Conservation (phyloP, 2,329 filamentous ascomycete genomes). For the Aureobasidium vineae region DNA sequence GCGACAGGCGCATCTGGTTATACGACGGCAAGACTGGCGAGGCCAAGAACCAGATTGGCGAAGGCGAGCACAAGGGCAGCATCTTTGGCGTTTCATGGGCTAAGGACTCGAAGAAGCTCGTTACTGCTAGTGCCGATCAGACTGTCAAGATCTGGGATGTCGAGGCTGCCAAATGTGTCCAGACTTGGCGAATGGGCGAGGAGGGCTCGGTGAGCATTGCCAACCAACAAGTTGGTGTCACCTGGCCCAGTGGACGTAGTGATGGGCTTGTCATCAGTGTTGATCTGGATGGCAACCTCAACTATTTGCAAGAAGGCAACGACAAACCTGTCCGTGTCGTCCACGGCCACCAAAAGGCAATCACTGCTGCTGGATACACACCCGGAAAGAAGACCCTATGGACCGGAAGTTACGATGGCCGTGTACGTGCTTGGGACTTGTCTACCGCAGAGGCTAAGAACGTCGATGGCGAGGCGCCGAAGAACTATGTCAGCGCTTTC, state of each 20-base stretch:
- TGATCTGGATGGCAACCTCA: slow-evolving; percentile 83
- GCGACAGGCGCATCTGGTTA: slow-evolving; percentile 88
- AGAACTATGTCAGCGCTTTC: slow-evolving; percentile 81
- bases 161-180: slow-evolving; percentile 70
- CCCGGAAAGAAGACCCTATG: slow-evolving; percentile 64
- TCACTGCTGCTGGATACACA: slow-evolving; percentile 70
- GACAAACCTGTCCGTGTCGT: slow-evolving; percentile 68
- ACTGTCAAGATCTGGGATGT: slow-evolving; percentile 94
- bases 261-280: slow-evolving; percentile 90
- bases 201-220: slow-evolving; percentile 68
- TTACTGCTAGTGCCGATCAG: slow-evolving; percentile 90
- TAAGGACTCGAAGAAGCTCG: slow-evolving; percentile 78
- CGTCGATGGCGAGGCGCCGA: slow-evolving; percentile 77
- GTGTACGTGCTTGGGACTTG: slow-evolving; percentile 80
- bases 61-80: slow-evolving; percentile 84
- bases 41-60: slow-evolving; percentile 70
- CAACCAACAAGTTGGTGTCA: slow-evolving; percentile 92
- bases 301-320: slow-evolving; percentile 77
- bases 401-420: slow-evolving; percentile 91
- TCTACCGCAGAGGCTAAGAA: slow-evolving; percentile 64
- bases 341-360: slow-evolving; percentile 86
- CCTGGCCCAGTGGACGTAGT: slow-evolving; percentile 76
- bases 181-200: slow-evolving; percentile 81
- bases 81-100: slow-evolving; percentile 93
- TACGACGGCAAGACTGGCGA: slow-evolving; percentile 97